Base-by-base conservation (phyloP, 768 basidiomycete species). In the Lepiota brunneoincarnata region DNA sequence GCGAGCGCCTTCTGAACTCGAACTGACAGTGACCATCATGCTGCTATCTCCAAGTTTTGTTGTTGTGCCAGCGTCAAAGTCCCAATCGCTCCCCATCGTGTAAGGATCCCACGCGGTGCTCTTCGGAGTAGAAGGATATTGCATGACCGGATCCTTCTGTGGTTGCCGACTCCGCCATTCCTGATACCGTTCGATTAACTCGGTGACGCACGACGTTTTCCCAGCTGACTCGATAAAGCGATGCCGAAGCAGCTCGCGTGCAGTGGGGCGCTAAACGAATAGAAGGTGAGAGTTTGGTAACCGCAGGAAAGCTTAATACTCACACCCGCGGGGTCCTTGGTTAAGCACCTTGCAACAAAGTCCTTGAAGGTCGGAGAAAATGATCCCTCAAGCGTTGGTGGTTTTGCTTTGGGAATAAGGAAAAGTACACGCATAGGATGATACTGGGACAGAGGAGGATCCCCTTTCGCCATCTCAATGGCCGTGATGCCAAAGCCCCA, bases 341-440 rank as follows among this genome's bases (percentile, higher is more conserved):
- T 96, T 59, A 99, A 69, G 70, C 97, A 99, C 49, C 82, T 78
- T 15, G 81, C 71, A 17, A 98, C 86, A 63, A 99, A 99, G 60
- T 98, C 95, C 65, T 95, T 95, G 77, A 98, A 98, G 1, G 85
- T 82, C 2, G 78, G 61, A 15, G 87, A 89, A 66, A 95, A 98
- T 21, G 83, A 65, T 1, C 92, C 94, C 62, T 98, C 96, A 45
- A 99, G 75, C 9, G 82, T 80, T 4, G 97, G 97, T 3, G 97
- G 87, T 59, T 93, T 92, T 15, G 95, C 93, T 72, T 98, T 97
- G 3, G 97, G 97, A 58, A 98, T 99, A 44, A 98, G 78, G 76
- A 98, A 98, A 51, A 99, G 78, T 1, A 99, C 96, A 24, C 97
- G 84, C 97, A 98, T 98, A 0, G 95, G 97, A 64, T 98, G 97